Conservation (phyloP, 164 flowering plant genomes). For the Umbellularia californica region DNA sequence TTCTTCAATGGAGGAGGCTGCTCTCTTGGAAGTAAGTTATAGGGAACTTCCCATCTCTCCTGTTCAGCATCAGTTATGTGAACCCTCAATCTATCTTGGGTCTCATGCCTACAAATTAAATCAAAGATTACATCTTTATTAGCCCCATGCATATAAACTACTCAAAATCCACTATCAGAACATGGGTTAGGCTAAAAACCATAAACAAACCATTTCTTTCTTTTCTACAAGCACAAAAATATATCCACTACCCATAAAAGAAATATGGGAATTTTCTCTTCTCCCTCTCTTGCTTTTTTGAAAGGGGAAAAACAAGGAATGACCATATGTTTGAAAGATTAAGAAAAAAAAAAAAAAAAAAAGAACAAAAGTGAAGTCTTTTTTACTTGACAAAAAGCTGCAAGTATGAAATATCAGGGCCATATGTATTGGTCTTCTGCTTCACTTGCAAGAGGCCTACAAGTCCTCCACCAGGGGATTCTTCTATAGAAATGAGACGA, state of each 20-base stretch:
- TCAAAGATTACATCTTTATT: neutral
- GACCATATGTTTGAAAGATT: neutral
- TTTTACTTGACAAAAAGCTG: constrained; percentile 82
- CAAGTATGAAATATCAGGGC: constrained; percentile 73
- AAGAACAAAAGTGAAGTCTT: constrained; percentile 7
- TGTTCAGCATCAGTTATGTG: constrained; percentile 62
- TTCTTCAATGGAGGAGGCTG: constrained; percentile 46
- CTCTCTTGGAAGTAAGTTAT: constrained; percentile 69
- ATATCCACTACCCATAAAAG: neutral
- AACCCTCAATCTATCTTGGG: constrained; percentile 72
- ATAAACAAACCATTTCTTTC: neutral
- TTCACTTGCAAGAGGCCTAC: constrained; percentile 71
- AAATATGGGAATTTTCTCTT: neutral
- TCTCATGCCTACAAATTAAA: constrained; percentile 62
- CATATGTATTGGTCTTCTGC: constrained; percentile 57
- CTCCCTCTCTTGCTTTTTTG: neutral
- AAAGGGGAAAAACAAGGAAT: neutral
- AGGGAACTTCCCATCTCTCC: constrained; percentile 81
- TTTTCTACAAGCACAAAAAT: neutral
- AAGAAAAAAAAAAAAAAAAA: neutral
- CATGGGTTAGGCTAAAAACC: neutral
- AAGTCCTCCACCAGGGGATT: constrained; percentile 71
- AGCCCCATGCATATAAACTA: neutral
- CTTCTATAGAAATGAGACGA: constrained; percentile 61
- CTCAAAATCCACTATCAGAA: neutral